Percentiles rank a stretch among this genome's conserved stretches.
Evolutionary conservation across 2,329 filamentous ascomycete genomes (phyloP).

Genomic region (Metarhizium album): DNA sequence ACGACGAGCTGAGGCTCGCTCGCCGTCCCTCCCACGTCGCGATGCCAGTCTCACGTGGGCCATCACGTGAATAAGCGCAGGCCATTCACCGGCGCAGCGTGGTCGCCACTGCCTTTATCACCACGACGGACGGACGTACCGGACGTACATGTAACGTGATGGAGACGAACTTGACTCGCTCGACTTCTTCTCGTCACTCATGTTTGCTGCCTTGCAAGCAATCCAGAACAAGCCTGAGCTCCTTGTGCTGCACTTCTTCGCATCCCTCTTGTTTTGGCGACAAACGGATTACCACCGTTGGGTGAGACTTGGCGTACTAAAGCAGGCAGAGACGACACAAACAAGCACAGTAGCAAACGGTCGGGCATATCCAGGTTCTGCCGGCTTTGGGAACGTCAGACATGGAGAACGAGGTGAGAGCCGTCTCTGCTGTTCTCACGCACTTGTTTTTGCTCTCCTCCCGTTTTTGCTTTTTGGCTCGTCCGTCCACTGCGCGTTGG

Average conservation of each 20-base stretch:
- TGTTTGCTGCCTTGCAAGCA: not conserved
- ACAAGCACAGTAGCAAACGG: not conserved
- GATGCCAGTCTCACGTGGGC: not conserved
- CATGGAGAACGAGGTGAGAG: constrained; percentile 14
- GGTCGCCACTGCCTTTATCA: not conserved
- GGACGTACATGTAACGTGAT: not conserved
- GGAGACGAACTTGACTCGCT: not conserved
- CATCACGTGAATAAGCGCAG: not conserved
- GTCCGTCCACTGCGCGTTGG: not conserved
- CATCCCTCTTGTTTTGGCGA: not conserved
- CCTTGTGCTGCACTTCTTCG: not conserved
- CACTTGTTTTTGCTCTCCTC: not conserved
- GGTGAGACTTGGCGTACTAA: not conserved
- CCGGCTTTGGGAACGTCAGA: constrained; percentile 4
- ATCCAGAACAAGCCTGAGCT: not conserved
- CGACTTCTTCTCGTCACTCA: not conserved
- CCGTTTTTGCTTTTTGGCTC: not conserved
- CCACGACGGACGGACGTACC: not conserved
- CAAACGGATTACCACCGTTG: not conserved
- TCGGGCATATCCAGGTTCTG: not conserved
- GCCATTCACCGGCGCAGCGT: not conserved
- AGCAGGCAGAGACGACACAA: not conserved
- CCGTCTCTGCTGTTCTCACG: not conserved
- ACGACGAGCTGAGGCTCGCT: too few relatives aligned
- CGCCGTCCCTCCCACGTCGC: not conserved